phyloP scores from a whole-genome alignment of 2,329 filamentous ascomycete genomes.

The Diaporthe citrichinensis region DNA sequence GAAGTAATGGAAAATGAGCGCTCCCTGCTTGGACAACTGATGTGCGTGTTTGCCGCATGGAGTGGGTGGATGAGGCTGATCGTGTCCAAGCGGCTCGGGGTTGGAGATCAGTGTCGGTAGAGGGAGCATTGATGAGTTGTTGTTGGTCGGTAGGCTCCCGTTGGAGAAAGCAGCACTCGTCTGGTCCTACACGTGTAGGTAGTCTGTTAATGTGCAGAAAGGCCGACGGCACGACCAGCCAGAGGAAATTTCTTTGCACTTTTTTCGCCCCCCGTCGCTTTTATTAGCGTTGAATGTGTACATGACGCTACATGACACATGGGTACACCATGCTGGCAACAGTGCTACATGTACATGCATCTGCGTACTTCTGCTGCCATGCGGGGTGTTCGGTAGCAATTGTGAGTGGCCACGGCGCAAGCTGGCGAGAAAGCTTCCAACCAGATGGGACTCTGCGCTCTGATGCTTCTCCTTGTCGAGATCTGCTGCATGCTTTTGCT shows the following conservation, averaged over 20 bases:
- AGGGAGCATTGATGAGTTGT: neutral
- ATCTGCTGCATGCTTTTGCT: neutral
- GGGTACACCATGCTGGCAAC: slow-evolving; percentile 3
- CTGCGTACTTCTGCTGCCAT: neutral
- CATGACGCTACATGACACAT: neutral
- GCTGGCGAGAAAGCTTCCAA: slow-evolving; percentile 30
- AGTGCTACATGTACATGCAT: neutral
- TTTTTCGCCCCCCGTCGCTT: neutral
- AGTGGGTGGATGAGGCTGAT: neutral
- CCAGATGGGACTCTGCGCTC: neutral
- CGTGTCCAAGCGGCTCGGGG: slow-evolving; percentile 1
- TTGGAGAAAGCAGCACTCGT: neutral
- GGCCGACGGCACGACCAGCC: neutral
- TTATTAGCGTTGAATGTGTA: slow-evolving; percentile 10
- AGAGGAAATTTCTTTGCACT: neutral
- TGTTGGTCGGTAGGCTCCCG: neutral
- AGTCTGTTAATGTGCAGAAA: neutral
- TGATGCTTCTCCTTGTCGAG: neutral
- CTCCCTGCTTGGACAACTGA: slow-evolving; percentile 9
- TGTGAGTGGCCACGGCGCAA: slow-evolving; percentile 13
- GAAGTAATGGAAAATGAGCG: slow-evolving; percentile 24
- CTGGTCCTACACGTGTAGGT: too few relatives aligned
- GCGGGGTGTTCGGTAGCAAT: slow-evolving; percentile 29
- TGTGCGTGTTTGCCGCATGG: slow-evolving; percentile 2
- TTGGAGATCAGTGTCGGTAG: slow-evolving; percentile 12